Base-by-base conservation (phyloP, 176 grass and related monocot species). In the Elymus sibiricus region DNA sequence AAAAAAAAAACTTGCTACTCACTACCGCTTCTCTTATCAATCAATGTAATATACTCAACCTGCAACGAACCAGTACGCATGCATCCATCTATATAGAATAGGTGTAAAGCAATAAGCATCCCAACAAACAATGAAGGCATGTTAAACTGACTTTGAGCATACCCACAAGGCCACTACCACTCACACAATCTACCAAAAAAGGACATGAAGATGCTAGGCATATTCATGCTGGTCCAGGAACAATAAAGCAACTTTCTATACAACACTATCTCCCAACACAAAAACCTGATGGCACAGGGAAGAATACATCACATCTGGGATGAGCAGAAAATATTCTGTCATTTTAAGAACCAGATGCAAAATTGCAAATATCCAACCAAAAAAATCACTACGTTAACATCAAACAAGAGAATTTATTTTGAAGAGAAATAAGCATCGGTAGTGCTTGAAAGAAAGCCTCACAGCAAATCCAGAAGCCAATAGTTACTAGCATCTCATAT, bases 321-420 rank as follows among this genome's bases (percentile, higher is more conserved):
- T 51, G 68, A 77, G 7, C 22, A 77, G 59, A 49, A 53, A 82
- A 22, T 13, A 70, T 26, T 34, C 28, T 12, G 34, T 39, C 11
- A 26, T 89, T 70, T 59, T 38, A 89, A 35, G 76, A 81, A 81
- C 66, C 70, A 76, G 47, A 40, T 60, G 35, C 47, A 86, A 47
- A 76, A 37, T 31, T 38, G 46, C 47, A 86, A 38, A 38, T 86
- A 38, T 81, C 67, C 47, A 62, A 15, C 64, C 70, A 70, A 4
- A 9, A 56, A 34, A 67, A 80, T 22, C 22, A 76, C 21, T 5
- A 61, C 1, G 5, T 31, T 21, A 59, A 59, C 27, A 46, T 73
- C 65, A 82, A 90, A 70, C 9, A 40, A 68, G 9, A 69, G 10
- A 74, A 29, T 81, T 74, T 5, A n/a, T 76, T 76, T 82, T 38